Conservation (phyloP, 2,329 filamentous ascomycete genomes). For the Paecilomyces sp. region DNA sequence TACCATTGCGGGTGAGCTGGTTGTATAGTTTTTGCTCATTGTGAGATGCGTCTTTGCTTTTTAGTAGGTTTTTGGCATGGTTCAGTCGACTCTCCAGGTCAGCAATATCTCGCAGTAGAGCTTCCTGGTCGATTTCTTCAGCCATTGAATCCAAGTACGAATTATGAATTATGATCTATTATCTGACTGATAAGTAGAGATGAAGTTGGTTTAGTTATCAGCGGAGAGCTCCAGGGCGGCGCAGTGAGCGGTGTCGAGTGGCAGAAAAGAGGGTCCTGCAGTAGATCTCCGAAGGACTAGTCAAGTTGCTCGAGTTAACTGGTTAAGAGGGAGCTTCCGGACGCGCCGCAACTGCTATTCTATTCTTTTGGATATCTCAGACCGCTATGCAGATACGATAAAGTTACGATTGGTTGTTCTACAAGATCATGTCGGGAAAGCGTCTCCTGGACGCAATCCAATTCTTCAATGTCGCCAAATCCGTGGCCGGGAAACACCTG, state of each 20-base stretch:
- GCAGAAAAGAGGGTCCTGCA: constrained; percentile 6
- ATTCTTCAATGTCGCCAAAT: constrained; percentile 62
- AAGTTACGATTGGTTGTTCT: neutral
- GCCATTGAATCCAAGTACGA: neutral
- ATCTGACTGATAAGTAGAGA: constrained; percentile 7
- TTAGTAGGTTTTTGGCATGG: constrained; percentile 38
- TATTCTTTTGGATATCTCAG: neutral
- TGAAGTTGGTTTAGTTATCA: constrained; percentile 2
- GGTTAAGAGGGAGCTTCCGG: neutral
- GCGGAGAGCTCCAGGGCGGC: neutral
- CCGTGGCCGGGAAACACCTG: constrained; percentile 58
- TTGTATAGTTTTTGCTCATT: neutral
- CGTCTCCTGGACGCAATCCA: constrained; percentile 64
- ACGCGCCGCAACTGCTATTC: neutral
- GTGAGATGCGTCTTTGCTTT: constrained; percentile 8
- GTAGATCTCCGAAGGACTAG: neutral
- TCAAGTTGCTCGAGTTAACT: neutral
- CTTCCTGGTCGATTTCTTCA: constrained; percentile 4
- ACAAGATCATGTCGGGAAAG: constrained; percentile 45
- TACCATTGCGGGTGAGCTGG: constrained; percentile 5
- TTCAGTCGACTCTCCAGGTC: constrained; percentile 43
- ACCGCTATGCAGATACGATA: constrained; percentile 13
- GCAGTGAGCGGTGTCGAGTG: constrained; percentile 1
- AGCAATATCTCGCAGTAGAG: constrained; percentile 32
- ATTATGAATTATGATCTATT: neutral